Percentiles rank a stretch among this genome's conserved stretches.
phyloP scores from a whole-genome alignment of 805 yeast species.

The Saturnispora gosingensis region DNA sequence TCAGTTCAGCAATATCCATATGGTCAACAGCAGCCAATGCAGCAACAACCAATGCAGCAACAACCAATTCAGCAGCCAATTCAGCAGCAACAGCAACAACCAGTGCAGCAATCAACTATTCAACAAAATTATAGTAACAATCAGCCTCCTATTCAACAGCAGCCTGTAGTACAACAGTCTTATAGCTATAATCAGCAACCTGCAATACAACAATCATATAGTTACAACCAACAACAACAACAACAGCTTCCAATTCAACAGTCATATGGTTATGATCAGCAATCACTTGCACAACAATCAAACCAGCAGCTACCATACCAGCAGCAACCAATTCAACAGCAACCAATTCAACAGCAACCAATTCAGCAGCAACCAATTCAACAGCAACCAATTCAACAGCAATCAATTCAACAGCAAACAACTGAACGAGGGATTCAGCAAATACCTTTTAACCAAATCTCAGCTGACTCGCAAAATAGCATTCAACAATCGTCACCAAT shows the following conservation, averaged over 20 bases:
- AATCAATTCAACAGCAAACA: conserved; percentile 5
- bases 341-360: background rate
- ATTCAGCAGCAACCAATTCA: conserved; percentile 5
- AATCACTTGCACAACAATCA: background rate
- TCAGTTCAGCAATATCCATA: background rate
- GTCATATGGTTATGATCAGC: conserved; percentile 4
- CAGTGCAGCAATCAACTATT: background rate
- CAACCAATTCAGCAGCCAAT: conserved; percentile 1
- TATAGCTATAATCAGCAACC: conserved; percentile 11
- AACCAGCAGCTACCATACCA: conserved; percentile 11
- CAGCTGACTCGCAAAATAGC: background rate
- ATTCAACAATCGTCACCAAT: background rate
- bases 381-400: background rate
- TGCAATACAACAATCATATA: conserved; percentile 13
- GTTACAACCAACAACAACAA: conserved; percentile 9
- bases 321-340: conserved; percentile 3
- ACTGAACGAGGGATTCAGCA: background rate
- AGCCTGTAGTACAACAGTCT: conserved; percentile 12
- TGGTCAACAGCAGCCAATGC: background rate
- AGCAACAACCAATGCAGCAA: background rate
- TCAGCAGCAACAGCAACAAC: background rate
- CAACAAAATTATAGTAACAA: background rate
- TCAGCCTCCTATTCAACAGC: conserved; percentile 12
- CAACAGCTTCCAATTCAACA: conserved; percentile 9
- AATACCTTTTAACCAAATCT: conserved; percentile 10